Conservation (phyloP, 129 eudicot species). For the Daucus carota region DNA sequence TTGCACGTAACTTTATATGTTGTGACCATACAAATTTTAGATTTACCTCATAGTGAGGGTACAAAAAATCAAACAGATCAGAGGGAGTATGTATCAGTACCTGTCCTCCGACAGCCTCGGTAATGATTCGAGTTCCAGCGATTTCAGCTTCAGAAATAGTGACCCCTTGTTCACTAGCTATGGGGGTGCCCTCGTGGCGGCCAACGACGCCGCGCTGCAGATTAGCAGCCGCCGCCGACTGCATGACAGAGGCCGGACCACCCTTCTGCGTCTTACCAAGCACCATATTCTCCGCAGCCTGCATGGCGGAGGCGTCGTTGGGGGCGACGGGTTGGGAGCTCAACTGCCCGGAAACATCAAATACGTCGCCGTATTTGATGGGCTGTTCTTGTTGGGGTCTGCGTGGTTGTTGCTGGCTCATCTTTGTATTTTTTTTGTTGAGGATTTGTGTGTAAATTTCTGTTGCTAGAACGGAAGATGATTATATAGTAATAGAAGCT, state of each 20-base stretch:
- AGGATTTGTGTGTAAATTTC: too few relatives aligned
- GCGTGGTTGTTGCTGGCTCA: constrained; percentile 39
- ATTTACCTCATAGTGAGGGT: too few relatives aligned
- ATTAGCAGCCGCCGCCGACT: constrained; percentile 49
- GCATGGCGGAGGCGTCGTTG: constrained; percentile 60
- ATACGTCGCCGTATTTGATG: constrained; percentile 62
- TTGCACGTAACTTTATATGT: too few relatives aligned
- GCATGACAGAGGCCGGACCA: constrained; percentile 66
- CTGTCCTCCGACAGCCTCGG: constrained; percentile 49
- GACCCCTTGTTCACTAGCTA: constrained; percentile 26
- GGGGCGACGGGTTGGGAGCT: constrained; percentile 49
- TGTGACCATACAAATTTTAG: too few relatives aligned
- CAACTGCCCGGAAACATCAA: constrained; percentile 40
- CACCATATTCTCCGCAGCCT: constrained; percentile 47
- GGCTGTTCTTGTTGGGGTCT: constrained; percentile 15
- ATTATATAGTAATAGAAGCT: too few relatives aligned
- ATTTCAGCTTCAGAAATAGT: constrained; percentile 32
- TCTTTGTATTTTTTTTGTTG: neutral
- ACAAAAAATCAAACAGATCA: too few relatives aligned
- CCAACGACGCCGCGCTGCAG: constrained; percentile 40
- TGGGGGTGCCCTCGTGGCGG: constrained; percentile 15
- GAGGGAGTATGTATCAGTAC: too few relatives aligned
- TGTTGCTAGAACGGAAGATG: too few relatives aligned
- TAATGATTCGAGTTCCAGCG: constrained; percentile 27
- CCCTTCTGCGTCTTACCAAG: constrained; percentile 43